phyloP scores from a whole-genome alignment of 2,329 filamentous ascomycete genomes.

The Trichoderma aggressivum region DNA sequence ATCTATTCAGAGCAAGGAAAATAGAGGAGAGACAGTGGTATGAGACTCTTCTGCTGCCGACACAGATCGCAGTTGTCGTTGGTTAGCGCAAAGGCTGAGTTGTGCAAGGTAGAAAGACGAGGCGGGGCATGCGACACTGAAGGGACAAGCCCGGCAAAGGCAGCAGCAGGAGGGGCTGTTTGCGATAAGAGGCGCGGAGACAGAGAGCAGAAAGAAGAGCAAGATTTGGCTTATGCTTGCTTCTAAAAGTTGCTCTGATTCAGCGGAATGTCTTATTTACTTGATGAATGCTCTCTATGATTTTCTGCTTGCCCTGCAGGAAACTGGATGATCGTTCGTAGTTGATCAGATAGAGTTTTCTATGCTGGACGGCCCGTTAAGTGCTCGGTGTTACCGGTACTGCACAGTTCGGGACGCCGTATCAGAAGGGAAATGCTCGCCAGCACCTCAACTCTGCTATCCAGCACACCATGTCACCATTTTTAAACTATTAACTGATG shows the following conservation, averaged over 20 bases:
- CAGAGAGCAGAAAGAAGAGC: neutral
- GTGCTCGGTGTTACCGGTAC: neutral
- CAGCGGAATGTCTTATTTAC: neutral
- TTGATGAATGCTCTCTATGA: neutral
- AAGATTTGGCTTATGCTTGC: neutral
- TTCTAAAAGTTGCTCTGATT: neutral
- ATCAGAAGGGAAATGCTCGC: too few species aligned
- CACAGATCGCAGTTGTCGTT: neutral
- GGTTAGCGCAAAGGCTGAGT: neutral
- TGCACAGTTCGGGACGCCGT: neutral
- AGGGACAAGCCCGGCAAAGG: neutral
- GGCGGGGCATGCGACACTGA: constrained; percentile 22
- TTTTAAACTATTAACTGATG: too few species aligned
- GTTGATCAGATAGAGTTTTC: neutral
- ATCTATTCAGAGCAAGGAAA: neutral
- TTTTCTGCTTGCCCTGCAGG: neutral
- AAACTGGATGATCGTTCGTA: neutral
- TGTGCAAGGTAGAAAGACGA: constrained; percentile 18
- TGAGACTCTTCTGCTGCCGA: neutral
- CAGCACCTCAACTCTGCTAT: too few species aligned
- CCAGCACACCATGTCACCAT: too few species aligned
- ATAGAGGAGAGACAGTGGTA: neutral
- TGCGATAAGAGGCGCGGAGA: constrained; percentile 6
- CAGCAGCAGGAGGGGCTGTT: constrained; percentile 9
- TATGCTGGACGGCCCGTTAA: neutral